These are phyloP conservation scores for Ophiorrhiza pumila DNA, from an alignment of 257 asterid species.

Conservation along the genomic window DNA sequence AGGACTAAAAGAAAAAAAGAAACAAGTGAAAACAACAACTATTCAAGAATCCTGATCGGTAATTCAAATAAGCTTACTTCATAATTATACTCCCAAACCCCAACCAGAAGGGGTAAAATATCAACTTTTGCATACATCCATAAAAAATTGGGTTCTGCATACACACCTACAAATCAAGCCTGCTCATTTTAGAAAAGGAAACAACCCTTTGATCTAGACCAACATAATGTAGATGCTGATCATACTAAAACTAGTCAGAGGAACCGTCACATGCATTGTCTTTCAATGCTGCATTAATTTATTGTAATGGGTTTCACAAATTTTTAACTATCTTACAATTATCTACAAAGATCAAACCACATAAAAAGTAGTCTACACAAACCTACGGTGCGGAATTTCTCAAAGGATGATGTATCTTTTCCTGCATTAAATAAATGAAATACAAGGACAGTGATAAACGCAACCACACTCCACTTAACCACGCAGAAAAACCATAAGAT, in stretches of 20 bases:
- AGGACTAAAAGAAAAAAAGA: too few relatives aligned
- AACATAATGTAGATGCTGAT: not conserved
- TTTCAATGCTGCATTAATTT: not conserved
- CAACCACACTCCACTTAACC: not conserved
- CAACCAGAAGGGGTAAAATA: not conserved
- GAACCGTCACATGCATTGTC: not conserved
- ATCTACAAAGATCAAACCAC: not conserved
- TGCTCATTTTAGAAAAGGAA: not conserved
- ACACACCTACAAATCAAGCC: not conserved
- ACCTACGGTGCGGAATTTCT: not conserved
- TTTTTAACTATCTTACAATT: not conserved
- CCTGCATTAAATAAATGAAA: not conserved
- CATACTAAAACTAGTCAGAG: not conserved
- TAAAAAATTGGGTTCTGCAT: too few relatives aligned
- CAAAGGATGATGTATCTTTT: not conserved
- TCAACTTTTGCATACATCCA: too few relatives aligned
- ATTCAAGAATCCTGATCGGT: not conserved
- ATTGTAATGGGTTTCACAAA: not conserved
- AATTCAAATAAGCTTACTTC: not conserved
- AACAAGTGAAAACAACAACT: not conserved
- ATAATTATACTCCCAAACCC: not conserved
- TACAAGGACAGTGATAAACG: not conserved
- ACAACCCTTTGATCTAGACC: not conserved
- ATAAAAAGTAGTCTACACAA: not conserved
- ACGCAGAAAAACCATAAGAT: not conserved